A percentile compares a stretch with the other conserved stretches of the same genome.
Evolutionary conservation across 2,329 filamentous ascomycete genomes (phyloP).

Genomic region (Fusarium sp.): DNA sequence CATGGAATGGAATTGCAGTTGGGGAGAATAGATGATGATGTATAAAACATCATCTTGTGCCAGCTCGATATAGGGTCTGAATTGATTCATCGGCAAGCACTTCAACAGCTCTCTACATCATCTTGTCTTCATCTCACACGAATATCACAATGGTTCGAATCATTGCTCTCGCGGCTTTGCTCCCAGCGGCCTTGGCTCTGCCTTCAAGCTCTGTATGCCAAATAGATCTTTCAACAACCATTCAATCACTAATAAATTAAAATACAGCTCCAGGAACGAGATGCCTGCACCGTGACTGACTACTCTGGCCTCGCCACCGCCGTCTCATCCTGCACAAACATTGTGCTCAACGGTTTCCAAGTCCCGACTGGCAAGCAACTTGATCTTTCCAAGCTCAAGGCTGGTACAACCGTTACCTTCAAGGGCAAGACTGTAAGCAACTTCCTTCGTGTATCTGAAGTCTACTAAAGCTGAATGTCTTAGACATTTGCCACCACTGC

Average conservation of each 20-base stretch:
- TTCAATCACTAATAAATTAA: neutral
- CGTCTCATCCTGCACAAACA: conserved; percentile 4
- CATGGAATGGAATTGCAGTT: rapidly evolving
- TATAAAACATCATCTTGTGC: neutral
- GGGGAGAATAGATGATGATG: rapidly evolving
- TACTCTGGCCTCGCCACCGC: neutral
- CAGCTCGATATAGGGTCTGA: neutral
- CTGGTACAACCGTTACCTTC: neutral
- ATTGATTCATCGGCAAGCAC: neutral
- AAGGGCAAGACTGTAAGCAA: neutral
- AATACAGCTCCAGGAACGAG: neutral
- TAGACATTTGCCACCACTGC: neutral
- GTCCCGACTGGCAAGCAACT: conserved; percentile 13
- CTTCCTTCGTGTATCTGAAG: rapidly evolving
- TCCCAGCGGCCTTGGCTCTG: neutral
- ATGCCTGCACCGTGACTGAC: neutral
- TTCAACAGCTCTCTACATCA: rapidly evolving
- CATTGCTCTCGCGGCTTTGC: neutral
- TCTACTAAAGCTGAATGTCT: neutral
- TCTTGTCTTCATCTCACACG: neutral
- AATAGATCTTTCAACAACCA: rapidly evolving
- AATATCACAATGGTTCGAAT: neutral
- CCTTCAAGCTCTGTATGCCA: neutral
- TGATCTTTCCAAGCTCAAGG: conserved; percentile 1
- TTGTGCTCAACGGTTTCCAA: conserved; percentile 8